Evolutionary conservation across 352 stramenopile species (phyloP).

Genomic region (Phytophthora tentaculata): DNA sequence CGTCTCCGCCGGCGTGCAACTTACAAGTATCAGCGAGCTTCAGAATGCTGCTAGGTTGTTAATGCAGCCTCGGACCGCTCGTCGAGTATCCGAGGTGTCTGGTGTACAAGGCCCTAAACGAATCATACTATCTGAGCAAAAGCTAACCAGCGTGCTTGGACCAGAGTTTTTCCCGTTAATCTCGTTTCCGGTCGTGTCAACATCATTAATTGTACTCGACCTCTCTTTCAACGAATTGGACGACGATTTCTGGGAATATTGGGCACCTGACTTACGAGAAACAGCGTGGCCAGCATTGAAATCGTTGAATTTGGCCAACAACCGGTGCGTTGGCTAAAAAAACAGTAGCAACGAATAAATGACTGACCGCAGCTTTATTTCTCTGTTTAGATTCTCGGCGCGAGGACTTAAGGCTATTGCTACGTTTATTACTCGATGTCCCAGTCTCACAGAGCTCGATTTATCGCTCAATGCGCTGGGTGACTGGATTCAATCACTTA

Average conservation of each 20-base stretch:
- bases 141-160: slow-evolving; percentile 18
- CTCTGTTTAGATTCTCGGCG: slow-evolving; percentile 32
- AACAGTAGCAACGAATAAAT: neutral
- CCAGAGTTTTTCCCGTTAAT: slow-evolving; percentile 33
- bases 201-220: slow-evolving; percentile 36
- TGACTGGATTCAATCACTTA: slow-evolving; percentile 11
- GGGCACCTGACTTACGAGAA: slow-evolving; percentile 7
- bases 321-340: slow-evolving; percentile 37
- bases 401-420: slow-evolving; percentile 28
- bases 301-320: slow-evolving; percentile 56
- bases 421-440: slow-evolving; percentile 38
- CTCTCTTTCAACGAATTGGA: slow-evolving; percentile 63
- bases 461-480: slow-evolving; percentile 55
- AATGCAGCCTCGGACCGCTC: slow-evolving; percentile 12
- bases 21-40: slow-evolving; percentile 16
- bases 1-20: neutral
- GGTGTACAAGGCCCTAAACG: slow-evolving; percentile 8
- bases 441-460: slow-evolving; percentile 43
- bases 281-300: slow-evolving; percentile 35
- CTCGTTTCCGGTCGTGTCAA: slow-evolving; percentile 4
- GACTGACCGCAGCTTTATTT: neutral
- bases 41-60: slow-evolving; percentile 18
- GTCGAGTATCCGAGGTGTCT: slow-evolving; percentile 7
- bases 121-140: slow-evolving; percentile 37
- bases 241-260: slow-evolving; percentile 44